Evolutionary conservation across 2,329 filamentous ascomycete species (phyloP).

Genomic region (Didymella exigua): DNA sequence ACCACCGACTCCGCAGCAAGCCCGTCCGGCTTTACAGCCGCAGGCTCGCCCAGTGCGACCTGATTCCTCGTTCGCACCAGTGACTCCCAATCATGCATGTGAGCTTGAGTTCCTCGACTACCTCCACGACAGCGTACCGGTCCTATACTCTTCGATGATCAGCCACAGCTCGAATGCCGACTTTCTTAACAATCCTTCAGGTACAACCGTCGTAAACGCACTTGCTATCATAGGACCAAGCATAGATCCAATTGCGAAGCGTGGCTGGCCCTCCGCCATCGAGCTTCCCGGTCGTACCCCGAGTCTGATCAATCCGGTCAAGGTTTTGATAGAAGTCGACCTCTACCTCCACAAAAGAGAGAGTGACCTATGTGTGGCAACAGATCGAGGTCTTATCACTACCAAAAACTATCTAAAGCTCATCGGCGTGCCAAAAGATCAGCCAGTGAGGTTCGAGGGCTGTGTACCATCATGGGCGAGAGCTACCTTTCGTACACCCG

Average conservation of each 20-base stretch:
- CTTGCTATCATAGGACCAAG: slow-evolving; percentile 9
- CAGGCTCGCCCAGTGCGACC: background rate
- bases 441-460: slow-evolving; percentile 26
- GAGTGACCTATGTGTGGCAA: slow-evolving; percentile 23
- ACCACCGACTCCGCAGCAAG: background rate
- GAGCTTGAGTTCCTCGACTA: slow-evolving; percentile 14
- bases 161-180: background rate
- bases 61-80: slow-evolving; percentile 3
- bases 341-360: slow-evolving; percentile 20
- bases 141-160: slow-evolving; percentile 19
- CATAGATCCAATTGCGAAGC: background rate
- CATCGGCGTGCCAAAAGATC: slow-evolving; percentile 21
- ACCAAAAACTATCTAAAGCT: slow-evolving; percentile 23
- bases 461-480: slow-evolving; percentile 24
- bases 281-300: slow-evolving; percentile 16
- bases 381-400: slow-evolving; percentile 22
- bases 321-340: slow-evolving; percentile 22
- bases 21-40: background rate
- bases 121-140: slow-evolving; percentile 18
- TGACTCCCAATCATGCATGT: slow-evolving; percentile 1
- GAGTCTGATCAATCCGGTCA: slow-evolving; percentile 2
- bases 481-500: background rate
- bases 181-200: slow-evolving; percentile 2
- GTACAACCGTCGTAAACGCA: slow-evolving; percentile 9
- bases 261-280: background rate